Conservation (phyloP, 140 eudicot species). For the Anethum foeniculum region DNA sequence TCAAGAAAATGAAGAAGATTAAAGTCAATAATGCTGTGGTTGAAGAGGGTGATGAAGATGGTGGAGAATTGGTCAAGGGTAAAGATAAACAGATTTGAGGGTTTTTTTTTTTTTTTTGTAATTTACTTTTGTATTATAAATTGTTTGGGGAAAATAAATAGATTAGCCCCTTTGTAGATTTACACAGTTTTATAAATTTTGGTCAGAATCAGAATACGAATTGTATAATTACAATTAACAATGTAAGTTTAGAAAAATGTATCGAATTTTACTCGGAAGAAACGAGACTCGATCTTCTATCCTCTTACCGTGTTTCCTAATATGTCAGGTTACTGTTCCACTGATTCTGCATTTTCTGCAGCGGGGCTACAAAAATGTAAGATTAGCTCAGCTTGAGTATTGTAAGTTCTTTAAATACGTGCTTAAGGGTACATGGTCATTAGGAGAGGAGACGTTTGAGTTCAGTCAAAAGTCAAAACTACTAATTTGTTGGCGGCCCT, state of each 20-base stretch:
- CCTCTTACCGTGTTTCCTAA: no score
- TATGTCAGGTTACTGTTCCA: no score
- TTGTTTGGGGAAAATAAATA: not conserved
- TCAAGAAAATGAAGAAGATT: constrained; percentile 26
- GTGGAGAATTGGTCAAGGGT: not conserved
- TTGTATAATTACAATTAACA: not conserved
- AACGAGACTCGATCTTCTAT: no score
- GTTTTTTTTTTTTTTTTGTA: not conserved
- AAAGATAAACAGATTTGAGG: constrained; percentile 1
- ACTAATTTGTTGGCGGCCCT: not conserved
- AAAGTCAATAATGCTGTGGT: not conserved
- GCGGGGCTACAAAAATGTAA: no score
- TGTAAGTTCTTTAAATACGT: no score
- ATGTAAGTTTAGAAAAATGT: not conserved
- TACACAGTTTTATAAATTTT: not conserved
- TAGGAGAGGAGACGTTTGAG: not conserved
- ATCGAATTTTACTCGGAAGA: not conserved
- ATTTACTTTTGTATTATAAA: not conserved
- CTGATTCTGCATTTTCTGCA: no score
- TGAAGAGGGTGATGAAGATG: not conserved
- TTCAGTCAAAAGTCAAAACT: no score
- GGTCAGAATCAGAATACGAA: not conserved
- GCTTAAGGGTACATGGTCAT: no score
- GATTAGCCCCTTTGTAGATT: constrained; percentile 1
- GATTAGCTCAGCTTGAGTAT: no score